Percentiles rank a stretch among this genome's conserved stretches.
phyloP scores from a whole-genome alignment of 2,329 filamentous ascomycete genomes.

The Bipolaris victoriae region DNA sequence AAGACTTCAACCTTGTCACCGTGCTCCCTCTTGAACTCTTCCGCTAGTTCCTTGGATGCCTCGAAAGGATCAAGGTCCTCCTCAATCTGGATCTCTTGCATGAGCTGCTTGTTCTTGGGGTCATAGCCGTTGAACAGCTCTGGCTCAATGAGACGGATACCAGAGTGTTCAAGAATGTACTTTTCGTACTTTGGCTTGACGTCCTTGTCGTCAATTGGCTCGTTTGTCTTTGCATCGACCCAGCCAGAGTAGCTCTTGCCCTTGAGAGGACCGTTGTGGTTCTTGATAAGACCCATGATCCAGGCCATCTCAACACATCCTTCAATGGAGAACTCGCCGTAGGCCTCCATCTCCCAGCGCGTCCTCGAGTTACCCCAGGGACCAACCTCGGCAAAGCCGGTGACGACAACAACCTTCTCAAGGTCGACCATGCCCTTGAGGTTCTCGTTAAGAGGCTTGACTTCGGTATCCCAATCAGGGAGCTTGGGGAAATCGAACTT shows the following conservation, averaged over 20 bases:
- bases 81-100: slow-evolving; percentile 96
- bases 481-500: slow-evolving; percentile 94
- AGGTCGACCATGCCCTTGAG: slow-evolving; percentile 99
- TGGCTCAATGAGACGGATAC: slow-evolving; percentile 96
- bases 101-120: slow-evolving; percentile 96
- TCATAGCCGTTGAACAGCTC: slow-evolving; percentile 97
- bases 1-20: slow-evolving; percentile 98
- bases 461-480: slow-evolving; percentile 88
- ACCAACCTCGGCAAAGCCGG: slow-evolving; percentile 93
- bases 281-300: slow-evolving; percentile 99
- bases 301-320: slow-evolving; percentile 99
- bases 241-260: slow-evolving; percentile 95
- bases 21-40: slow-evolving; percentile 96
- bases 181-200: slow-evolving; percentile 98
- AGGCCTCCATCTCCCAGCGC: slow-evolving; percentile 98
- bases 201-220: slow-evolving; percentile 97
- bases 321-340: slow-evolving; percentile 95
- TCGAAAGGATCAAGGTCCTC: slow-evolving; percentile 98
- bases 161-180: slow-evolving; percentile 91
- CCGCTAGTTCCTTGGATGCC: slow-evolving; percentile 93
- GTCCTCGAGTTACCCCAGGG: slow-evolving; percentile 99
- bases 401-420: slow-evolving; percentile 96
- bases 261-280: slow-evolving; percentile 95
- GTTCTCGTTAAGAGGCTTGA: slow-evolving; percentile 84
- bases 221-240: slow-evolving; percentile 92